Evolutionary conservation across 2,329 filamentous ascomycete species (phyloP).

Genomic region (Fusarium solani-melongenae): DNA sequence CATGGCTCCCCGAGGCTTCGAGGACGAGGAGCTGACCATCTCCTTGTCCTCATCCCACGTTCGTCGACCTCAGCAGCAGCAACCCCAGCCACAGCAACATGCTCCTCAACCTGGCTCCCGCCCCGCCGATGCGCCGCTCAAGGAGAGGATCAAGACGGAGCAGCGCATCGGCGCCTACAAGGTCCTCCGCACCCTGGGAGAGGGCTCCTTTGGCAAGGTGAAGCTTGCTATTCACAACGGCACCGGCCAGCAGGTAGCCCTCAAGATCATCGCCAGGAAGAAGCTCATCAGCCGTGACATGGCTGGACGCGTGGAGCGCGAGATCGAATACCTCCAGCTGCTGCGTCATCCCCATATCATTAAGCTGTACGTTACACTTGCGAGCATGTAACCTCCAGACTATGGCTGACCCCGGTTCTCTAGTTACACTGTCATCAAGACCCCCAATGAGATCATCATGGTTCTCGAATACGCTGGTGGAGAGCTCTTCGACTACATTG

Average conservation of each 20-base stretch:
- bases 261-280: slow-evolving; percentile 97
- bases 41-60: slow-evolving; percentile 75
- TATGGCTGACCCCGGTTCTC: slow-evolving; percentile 9
- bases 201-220: slow-evolving; percentile 98
- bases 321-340: slow-evolving; percentile 97
- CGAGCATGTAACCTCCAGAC: neutral
- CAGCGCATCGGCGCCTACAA: slow-evolving; percentile 93
- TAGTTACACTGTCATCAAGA: slow-evolving; percentile 97
- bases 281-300: slow-evolving; percentile 97
- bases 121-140: slow-evolving; percentile 49
- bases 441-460: slow-evolving; percentile 96
- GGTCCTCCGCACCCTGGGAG: slow-evolving; percentile 88
- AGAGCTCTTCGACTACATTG: slow-evolving; percentile 98
- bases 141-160: slow-evolving; percentile 71
- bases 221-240: slow-evolving; percentile 94
- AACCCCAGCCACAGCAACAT: slow-evolving; percentile 38
- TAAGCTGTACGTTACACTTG: slow-evolving; percentile 78
- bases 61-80: slow-evolving; percentile 59
- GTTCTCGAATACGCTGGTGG: slow-evolving; percentile 97
- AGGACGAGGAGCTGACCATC: slow-evolving; percentile 87
- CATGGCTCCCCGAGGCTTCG: slow-evolving; percentile 70
- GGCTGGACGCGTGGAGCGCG: slow-evolving; percentile 95
- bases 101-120: slow-evolving; percentile 42
- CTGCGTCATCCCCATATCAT: slow-evolving; percentile 98
- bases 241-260: slow-evolving; percentile 92